phyloP scores from a whole-genome alignment of 2,329 filamentous ascomycete species.

The Penicillium sp. region DNA sequence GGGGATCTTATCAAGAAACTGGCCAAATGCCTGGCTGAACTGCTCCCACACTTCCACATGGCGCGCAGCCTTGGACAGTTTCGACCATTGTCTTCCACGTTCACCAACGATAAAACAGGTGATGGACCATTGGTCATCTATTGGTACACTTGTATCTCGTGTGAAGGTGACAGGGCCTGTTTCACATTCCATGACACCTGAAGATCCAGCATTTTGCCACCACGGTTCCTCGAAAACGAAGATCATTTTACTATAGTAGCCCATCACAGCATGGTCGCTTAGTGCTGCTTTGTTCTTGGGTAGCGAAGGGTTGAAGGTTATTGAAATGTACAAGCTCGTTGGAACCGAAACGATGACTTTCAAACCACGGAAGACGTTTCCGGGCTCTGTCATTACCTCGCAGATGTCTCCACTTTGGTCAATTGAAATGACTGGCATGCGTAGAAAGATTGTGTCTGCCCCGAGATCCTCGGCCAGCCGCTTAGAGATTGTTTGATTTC shows the following conservation, averaged over 20 bases:
- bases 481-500: slow-evolving; percentile 41
- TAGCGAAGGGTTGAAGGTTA: slow-evolving; percentile 48
- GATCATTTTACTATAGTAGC: slow-evolving; percentile 40
- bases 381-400: slow-evolving; percentile 4
- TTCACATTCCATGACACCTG: slow-evolving; percentile 49
- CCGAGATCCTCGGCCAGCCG: slow-evolving; percentile 38
- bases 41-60: slow-evolving; percentile 32
- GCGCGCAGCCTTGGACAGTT: slow-evolving; percentile 15
- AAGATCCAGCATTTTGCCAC: slow-evolving; percentile 41
- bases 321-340: slow-evolving; percentile 48
- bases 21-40: slow-evolving; percentile 29
- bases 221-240: slow-evolving; percentile 47
- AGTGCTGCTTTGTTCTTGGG: slow-evolving; percentile 29
- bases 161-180: slow-evolving; percentile 48
- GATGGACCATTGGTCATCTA: slow-evolving; percentile 29
- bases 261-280: slow-evolving; percentile 31
- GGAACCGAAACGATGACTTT: slow-evolving; percentile 53
- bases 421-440: background rate
- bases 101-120: slow-evolving; percentile 46
- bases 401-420: background rate
- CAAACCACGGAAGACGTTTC: slow-evolving; percentile 3
- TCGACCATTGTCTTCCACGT: slow-evolving; percentile 32
- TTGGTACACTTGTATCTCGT: slow-evolving; percentile 45
- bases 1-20: slow-evolving; percentile 12
- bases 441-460: background rate